These are phyloP conservation scores for Chytridiales sp. DNA, from an alignment of 371 early-diverging fungal species.

Conservation along the genomic window DNA sequence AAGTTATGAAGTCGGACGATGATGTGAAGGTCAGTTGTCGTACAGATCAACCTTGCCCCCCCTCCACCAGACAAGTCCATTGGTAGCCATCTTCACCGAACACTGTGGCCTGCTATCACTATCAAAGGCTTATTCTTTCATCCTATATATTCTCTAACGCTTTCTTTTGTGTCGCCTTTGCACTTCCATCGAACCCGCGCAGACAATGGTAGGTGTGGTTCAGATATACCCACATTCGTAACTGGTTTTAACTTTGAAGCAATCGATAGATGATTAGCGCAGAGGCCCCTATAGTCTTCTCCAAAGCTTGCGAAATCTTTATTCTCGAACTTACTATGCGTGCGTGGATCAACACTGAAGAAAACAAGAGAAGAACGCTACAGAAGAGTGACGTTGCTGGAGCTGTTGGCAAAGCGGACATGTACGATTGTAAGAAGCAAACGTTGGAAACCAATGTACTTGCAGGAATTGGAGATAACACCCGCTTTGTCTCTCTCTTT, in stretches of 20 bases:
- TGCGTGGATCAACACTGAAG: conserved; percentile 98
- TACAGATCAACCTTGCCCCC: not conserved
- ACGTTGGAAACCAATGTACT: not conserved
- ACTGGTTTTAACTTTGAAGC: not conserved
- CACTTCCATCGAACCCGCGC: not conserved
- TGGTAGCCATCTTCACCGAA: too few relatives aligned
- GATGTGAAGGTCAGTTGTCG: conserved; percentile 78
- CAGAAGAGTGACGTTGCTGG: conserved; percentile 94
- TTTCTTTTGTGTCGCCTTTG: too few relatives aligned
- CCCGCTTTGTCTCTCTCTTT: not conserved
- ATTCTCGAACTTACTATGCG: conserved; percentile 81
- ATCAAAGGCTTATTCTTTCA: too few relatives aligned
- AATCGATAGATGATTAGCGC: conserved; percentile 75
- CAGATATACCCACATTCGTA: not conserved
- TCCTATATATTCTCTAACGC: too few relatives aligned
- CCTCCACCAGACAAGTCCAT: too few relatives aligned
- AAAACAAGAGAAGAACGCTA: conserved; percentile 96
- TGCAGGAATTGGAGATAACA: not conserved
- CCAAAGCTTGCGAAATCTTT: conserved; percentile 97
- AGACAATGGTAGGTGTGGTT: not conserved
- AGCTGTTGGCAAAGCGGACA: conserved; percentile 92
- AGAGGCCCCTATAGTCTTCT: conserved; percentile 94
- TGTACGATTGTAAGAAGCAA: conserved; percentile 81
- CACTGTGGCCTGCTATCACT: too few relatives aligned
- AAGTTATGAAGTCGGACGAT: conserved; percentile 99